phyloP scores from a whole-genome alignment of 768 basidiomycete species.

The Galerina sulciceps region DNA sequence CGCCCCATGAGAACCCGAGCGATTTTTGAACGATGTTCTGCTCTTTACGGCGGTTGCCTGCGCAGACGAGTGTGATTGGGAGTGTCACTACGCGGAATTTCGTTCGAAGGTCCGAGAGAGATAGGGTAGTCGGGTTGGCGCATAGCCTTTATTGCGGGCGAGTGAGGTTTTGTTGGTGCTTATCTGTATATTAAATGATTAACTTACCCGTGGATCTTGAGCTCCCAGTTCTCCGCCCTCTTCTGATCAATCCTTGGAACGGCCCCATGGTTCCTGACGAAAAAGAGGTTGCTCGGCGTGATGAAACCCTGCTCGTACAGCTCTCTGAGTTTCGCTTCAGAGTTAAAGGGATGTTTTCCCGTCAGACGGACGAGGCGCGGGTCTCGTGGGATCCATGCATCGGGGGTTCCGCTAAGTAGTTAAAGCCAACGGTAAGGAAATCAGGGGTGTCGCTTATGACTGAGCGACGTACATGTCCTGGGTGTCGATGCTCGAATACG shows the following conservation, averaged over 20 bases:
- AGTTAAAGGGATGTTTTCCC: slow-evolving; percentile 67
- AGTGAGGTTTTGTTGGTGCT: background rate
- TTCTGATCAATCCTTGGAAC: slow-evolving; percentile 51
- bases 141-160: slow-evolving; percentile 33
- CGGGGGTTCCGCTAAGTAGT: slow-evolving; percentile 31
- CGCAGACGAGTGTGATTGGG: slow-evolving; percentile 66
- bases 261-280: slow-evolving; percentile 67
- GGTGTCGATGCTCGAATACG: slow-evolving; percentile 3
- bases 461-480: slow-evolving; percentile 10
- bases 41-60: slow-evolving; percentile 69
- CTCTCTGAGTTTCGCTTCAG: slow-evolving; percentile 49
- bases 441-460: background rate
- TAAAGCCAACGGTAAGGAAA: background rate
- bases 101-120: slow-evolving; percentile 46
- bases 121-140: slow-evolving; percentile 37
- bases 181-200: slow-evolving; percentile 2
- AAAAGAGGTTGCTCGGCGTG: slow-evolving; percentile 57
- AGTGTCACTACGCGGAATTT: slow-evolving; percentile 58
- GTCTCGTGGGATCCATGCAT: slow-evolving; percentile 35
- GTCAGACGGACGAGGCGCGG: slow-evolving; percentile 51
- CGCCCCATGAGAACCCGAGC: slow-evolving; percentile 61
- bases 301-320: slow-evolving; percentile 56
- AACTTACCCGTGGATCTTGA: slow-evolving; percentile 45
- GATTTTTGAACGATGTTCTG: slow-evolving; percentile 64
- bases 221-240: slow-evolving; percentile 43